Evolutionary conservation across 495 filamentous ascomycete species (phyloP), one percentile per base, ranked within the genome.

Genomic region (Aspergillus carlsbadensis): DNA sequence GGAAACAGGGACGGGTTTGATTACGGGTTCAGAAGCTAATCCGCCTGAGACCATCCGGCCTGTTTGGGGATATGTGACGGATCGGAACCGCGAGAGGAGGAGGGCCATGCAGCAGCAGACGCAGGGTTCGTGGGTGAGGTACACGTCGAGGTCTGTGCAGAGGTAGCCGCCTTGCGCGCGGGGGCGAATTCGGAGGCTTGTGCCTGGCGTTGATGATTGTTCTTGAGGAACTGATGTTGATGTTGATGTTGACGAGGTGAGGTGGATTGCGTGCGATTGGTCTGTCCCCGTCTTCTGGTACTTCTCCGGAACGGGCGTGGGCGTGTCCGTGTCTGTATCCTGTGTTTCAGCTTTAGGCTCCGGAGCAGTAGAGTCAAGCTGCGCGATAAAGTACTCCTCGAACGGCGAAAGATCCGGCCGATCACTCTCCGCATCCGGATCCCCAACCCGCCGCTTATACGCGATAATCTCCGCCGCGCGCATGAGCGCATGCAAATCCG

Each of bases 41-140:
- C 76, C 76, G 7, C 76, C 76, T 11, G 64, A 70, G 1, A 56
- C 59, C 61, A 76, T 69, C 6, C 76, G 64, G 0, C 74, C 76
- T 13, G 80, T 73, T 10, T 82, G 71, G 20, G 82, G 81, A 72
- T 95, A 96, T n/a, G 95, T 80, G 2, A 93, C 84, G 15, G 84
- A 80, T 5, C 87, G 81, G 77, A 98, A 94, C 24, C 94, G 83
- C 0, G 91, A 96, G 57, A 98, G 91, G 17, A 98, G 76, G 34
- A 97, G 82, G 2, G 91, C 95, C 93, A 98, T 98, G 8, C 87
- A 89, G 72, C 94, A 98, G 84, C 95, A 96, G 29, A 94, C 78
- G 62, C 94, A 98, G 3, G 94, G 94, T 70, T 98, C 94, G 66
- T 96, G 92, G 1, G 91, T 93, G 31, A 93, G 70, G 69, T 96